A percentile compares a stretch with the other conserved stretches of the same genome.
These are phyloP conservation scores for Xylaria scruposa DNA, from an alignment of 495 filamentous ascomycete species.

Conservation along the genomic window DNA sequence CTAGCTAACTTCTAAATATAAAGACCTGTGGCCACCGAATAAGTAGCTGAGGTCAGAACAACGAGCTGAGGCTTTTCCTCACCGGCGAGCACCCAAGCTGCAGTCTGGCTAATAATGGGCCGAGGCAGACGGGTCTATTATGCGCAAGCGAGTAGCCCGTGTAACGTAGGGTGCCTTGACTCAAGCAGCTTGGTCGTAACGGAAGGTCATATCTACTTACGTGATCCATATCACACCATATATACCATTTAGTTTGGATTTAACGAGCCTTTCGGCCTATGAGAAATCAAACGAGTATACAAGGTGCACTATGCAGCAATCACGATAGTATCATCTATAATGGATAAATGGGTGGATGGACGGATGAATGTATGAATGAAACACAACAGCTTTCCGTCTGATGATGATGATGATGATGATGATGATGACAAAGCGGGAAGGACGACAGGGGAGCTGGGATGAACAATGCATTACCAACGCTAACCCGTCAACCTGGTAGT, in stretches of 20 bases:
- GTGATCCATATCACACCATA: not conserved
- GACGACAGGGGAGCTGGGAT: not conserved
- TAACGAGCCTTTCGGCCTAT: not conserved
- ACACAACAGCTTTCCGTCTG: not conserved
- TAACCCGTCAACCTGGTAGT: constrained; percentile 3
- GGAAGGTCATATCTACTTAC: not conserved
- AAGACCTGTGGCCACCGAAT: not conserved
- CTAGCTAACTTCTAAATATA: not conserved
- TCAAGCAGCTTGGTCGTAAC: not conserved
- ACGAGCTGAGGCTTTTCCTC: not conserved
- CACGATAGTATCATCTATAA: not conserved
- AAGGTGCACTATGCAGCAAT: not conserved
- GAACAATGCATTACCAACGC: not conserved
- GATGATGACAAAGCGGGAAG: not conserved
- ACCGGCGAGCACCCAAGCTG: not conserved
- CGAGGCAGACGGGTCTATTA: not conserved
- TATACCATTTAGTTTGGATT: not conserved
- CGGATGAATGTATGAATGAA: not conserved
- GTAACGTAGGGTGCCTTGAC: not conserved
- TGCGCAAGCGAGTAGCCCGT: not conserved
- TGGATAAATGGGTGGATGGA: not conserved
- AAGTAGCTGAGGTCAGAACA: constrained; percentile 14
- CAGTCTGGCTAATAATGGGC: not conserved
- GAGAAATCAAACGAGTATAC: not conserved
- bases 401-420: not conserved